Base-by-base conservation (phyloP, 805 yeast genomes). In the Barnettozyma californica region DNA sequence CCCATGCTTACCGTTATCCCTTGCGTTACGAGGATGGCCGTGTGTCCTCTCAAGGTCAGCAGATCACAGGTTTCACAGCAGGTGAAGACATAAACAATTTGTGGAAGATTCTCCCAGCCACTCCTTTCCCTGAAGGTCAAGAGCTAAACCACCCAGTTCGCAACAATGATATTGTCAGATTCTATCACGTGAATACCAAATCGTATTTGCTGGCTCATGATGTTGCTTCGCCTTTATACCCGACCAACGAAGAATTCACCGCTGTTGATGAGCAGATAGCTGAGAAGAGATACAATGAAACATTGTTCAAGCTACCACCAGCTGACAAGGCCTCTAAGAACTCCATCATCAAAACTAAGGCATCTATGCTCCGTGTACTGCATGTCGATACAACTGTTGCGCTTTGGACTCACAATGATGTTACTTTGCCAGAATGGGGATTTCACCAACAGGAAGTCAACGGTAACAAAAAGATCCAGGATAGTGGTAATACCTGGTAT, bases 11-110 rank as follows among this genome's bases (percentile, higher is more conserved):
- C 38, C 45, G 48, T 5, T 94, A 91, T 65, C 98, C 98, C 36
- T 73, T 90, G 57, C 84, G 98, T 64, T 94, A 94, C 62, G 96
- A 91, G 52, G 97, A 94, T 65, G 98, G 98, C 9, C 83, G 99
- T 70, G 75, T 94, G 44, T 90, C 97, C 1, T 89, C 97, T 7
- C 84, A 87, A 66, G 90, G 94, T 50, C 98, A 94, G 71, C 97
- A 91, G 69, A 96, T 94, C 41, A 90, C 97, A 4, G 84, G 87
- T 58, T 77, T 71, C 55, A 53, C 66, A 16, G 9, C 14, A 23
- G 77, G 73, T 23, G 70, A 67, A 13, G 90, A 83, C 53, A 53
- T 62, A 8, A 87, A 88, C 70, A 87, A 88, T 64, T 78, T 86
- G 57, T 94, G 98, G 98, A 80, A 87, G 65, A 77, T 94, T 46